Conservation (phyloP, 345 rosid genomes). For the Corchorus capsularis region DNA sequence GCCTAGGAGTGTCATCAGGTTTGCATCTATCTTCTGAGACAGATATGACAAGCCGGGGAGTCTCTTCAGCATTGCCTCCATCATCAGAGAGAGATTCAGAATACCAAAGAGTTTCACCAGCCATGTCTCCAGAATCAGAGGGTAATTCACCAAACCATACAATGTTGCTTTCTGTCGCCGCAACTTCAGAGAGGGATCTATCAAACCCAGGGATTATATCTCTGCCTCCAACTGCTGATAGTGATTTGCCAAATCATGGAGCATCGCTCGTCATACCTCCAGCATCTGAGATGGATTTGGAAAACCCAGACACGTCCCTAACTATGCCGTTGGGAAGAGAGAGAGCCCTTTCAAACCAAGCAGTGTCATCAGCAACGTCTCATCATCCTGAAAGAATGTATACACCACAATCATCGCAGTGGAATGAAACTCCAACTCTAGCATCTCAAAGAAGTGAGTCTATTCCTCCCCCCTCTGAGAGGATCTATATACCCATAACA, state of each 20-base stretch:
- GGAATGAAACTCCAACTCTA: slow-evolving; percentile 29
- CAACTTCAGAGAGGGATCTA: slow-evolving; percentile 24
- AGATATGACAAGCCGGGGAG: slow-evolving; percentile 32
- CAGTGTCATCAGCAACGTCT: slow-evolving; percentile 20
- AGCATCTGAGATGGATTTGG: slow-evolving; percentile 24
- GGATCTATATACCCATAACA: slow-evolving; percentile 23
- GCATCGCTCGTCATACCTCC: slow-evolving; percentile 26
- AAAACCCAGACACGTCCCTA: slow-evolving; percentile 17
- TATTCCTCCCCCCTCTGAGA: slow-evolving; percentile 24
- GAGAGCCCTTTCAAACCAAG: slow-evolving; percentile 26
- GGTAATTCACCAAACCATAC: slow-evolving; percentile 31
- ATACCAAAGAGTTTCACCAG: slow-evolving; percentile 22
- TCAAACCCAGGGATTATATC: slow-evolving; percentile 31
- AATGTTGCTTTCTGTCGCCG: slow-evolving; percentile 15
- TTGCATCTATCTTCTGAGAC: slow-evolving; percentile 29
- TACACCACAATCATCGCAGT: slow-evolving; percentile 28
- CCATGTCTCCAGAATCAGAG: slow-evolving; percentile 29
- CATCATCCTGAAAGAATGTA: slow-evolving; percentile 32
- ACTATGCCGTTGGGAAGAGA: slow-evolving; percentile 19
- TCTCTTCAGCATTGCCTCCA: slow-evolving; percentile 35
- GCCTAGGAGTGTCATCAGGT: slow-evolving; percentile 21
- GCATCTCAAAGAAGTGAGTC: slow-evolving; percentile 30
- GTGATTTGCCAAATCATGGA: slow-evolving; percentile 25
- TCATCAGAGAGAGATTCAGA: slow-evolving; percentile 32
- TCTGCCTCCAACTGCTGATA: slow-evolving; percentile 26